These are phyloP conservation scores for Wickerhamiella australiensis DNA, from an alignment of 805 yeast species.

Conservation along the genomic window DNA sequence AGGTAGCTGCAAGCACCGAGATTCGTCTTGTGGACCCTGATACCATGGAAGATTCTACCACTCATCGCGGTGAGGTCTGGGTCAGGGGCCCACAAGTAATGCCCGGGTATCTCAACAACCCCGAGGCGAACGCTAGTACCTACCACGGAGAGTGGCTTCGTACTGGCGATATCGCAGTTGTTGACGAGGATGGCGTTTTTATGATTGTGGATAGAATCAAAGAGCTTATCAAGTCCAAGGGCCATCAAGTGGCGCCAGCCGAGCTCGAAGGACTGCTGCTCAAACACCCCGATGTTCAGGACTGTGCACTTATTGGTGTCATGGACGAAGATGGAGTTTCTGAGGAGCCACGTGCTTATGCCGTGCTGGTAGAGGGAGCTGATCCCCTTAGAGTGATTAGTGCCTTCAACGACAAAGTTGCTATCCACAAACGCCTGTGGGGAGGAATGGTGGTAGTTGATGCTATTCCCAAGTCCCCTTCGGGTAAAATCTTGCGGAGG, in stretches of 20 bases:
- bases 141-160: conserved; percentile 43
- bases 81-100: conserved; percentile 45
- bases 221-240: conserved; percentile 51
- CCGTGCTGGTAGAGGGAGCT: conserved; percentile 20
- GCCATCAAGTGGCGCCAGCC: conserved; percentile 87
- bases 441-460: conserved; percentile 51
- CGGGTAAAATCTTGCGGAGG: conserved; percentile 90
- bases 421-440: conserved; percentile 29
- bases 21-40: conserved; percentile 33
- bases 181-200: conserved; percentile 31
- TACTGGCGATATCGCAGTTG: conserved; percentile 42
- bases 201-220: conserved; percentile 47
- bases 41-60: conserved; percentile 33
- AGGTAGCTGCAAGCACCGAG: conserved; percentile 34
- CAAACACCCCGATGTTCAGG: conserved; percentile 62
- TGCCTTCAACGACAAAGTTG: conserved; percentile 27
- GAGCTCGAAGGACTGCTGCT: conserved; percentile 78
- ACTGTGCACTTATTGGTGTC: conserved; percentile 77
- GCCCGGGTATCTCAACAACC: conserved; percentile 37
- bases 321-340: conserved; percentile 63
- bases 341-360: conserved; percentile 33
- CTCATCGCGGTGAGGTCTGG: conserved; percentile 40
- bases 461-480: conserved; percentile 82
- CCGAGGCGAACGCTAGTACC: conserved; percentile 36
- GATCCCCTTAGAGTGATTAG: conserved; percentile 19